A percentile compares a stretch with the other conserved stretches of the same genome.
These are phyloP conservation scores for Leccinum truebloodii DNA, from an alignment of 768 basidiomycete species.

Conservation along the genomic window DNA sequence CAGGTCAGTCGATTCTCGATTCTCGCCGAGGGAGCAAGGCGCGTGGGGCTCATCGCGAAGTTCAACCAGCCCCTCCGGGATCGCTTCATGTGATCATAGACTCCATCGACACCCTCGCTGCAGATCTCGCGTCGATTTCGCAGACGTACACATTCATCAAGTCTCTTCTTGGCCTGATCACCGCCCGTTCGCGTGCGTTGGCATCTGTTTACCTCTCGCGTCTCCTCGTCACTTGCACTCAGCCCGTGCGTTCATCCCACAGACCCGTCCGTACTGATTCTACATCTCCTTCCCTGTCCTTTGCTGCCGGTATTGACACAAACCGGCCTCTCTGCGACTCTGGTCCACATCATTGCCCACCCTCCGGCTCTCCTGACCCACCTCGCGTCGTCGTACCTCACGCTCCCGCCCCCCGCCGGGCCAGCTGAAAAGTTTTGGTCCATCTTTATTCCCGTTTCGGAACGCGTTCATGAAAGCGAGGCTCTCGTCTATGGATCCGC, in stretches of 20 bases:
- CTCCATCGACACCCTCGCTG: constrained; percentile 64
- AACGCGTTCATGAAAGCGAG: constrained; percentile 59
- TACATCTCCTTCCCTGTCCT: constrained; percentile 55
- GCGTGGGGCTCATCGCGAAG: constrained; percentile 8
- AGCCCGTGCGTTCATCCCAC: constrained; percentile 6
- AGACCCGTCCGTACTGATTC: constrained; percentile 59
- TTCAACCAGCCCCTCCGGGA: constrained; percentile 38
- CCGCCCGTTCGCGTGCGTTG: constrained; percentile 50
- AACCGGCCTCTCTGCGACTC: constrained; percentile 62
- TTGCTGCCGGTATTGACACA: constrained; percentile 58
- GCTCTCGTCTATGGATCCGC: constrained; percentile 56
- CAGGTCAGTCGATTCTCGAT: constrained; percentile 27
- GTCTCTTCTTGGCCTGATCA: constrained; percentile 46
- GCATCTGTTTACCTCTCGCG: neutral
- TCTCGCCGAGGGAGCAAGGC: neutral
- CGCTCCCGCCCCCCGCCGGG: constrained; percentile 65
- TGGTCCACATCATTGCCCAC: constrained; percentile 66
- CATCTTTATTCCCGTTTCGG: constrained; percentile 70
- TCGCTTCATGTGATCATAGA: constrained; percentile 70
- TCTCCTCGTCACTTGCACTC: constrained; percentile 4
- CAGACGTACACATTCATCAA: constrained; percentile 54
- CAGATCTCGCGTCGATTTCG: constrained; percentile 57
- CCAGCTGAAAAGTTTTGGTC: constrained; percentile 76
- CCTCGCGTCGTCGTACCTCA: constrained; percentile 69
- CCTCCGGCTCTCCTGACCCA: constrained; percentile 69